A percentile compares a stretch with the other conserved stretches of the same genome.
phyloP scores from a whole-genome alignment of 78 protist species.

The Cyanophora paradoxa region DNA sequence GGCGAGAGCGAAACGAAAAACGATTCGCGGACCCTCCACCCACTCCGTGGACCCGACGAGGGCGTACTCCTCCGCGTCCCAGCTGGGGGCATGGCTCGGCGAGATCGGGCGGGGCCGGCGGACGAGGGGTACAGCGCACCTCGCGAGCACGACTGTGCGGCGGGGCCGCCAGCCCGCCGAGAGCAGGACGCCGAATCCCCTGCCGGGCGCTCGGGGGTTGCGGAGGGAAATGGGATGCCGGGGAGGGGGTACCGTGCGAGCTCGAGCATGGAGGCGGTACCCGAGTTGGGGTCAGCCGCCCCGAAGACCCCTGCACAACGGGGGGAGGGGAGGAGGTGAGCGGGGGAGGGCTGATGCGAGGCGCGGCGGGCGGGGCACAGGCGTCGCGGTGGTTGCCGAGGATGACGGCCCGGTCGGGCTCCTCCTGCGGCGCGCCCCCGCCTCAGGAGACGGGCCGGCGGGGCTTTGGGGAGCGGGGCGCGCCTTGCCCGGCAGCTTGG shows the following conservation, averaged over 20 bases:
- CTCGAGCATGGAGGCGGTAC: constrained; percentile 22
- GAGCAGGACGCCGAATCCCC: background rate
- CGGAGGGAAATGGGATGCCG: too few relatives aligned
- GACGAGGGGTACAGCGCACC: too few relatives aligned
- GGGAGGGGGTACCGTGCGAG: background rate
- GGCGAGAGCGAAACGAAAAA: too few relatives aligned
- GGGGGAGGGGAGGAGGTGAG: constrained; percentile 13
- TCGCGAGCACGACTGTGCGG: background rate
- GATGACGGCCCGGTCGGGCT: background rate
- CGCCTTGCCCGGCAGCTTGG: background rate
- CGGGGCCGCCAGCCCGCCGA: constrained; percentile 26
- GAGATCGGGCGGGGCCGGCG: too few relatives aligned
- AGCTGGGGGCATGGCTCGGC: too few relatives aligned
- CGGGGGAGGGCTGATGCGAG: too few relatives aligned
- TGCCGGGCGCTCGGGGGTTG: too few relatives aligned
- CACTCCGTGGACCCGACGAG: constrained; percentile 34
- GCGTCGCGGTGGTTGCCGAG: constrained; percentile 45
- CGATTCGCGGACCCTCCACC: too few relatives aligned
- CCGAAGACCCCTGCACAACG: constrained; percentile 52
- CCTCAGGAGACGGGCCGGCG: too few relatives aligned
- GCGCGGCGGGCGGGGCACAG: too few relatives aligned
- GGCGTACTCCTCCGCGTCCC: constrained; percentile 51
- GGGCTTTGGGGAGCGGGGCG: too few relatives aligned
- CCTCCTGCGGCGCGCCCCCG: too few relatives aligned
- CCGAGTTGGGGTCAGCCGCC: constrained; percentile 46